These are phyloP conservation scores for Fragaria ananassa DNA, from an alignment of 306 rosid genomes.

Conservation along the genomic window DNA sequence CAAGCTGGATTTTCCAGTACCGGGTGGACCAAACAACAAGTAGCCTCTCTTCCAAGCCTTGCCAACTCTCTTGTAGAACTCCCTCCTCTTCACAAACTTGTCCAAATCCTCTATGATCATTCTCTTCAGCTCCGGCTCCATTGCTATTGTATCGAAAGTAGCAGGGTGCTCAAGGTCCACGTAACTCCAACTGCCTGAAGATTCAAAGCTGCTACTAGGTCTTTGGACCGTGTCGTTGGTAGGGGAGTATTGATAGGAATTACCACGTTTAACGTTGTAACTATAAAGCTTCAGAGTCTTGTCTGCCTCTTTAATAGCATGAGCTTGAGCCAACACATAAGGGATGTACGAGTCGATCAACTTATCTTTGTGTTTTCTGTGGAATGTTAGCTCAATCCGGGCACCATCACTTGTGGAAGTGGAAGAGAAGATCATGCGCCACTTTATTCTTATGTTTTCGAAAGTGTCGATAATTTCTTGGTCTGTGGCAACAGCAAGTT, in stretches of 20 bases:
- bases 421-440: constrained; percentile 14
- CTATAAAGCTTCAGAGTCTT: constrained; percentile 29
- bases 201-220: neutral
- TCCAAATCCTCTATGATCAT: neutral
- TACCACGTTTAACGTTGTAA: neutral
- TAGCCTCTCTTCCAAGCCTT: constrained; percentile 48
- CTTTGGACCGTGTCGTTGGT: neutral
- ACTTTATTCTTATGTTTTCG: constrained; percentile 1
- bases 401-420: neutral
- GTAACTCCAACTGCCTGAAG: constrained; percentile 29
- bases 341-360: constrained; percentile 30
- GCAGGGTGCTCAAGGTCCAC: constrained; percentile 35
- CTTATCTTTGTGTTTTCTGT: constrained; percentile 26
- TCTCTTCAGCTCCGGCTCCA: neutral
- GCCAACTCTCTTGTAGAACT: constrained; percentile 33
- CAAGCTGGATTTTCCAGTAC: constrained; percentile 19
- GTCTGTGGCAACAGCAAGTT: constrained; percentile 14
- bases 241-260: neutral
- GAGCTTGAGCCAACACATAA: constrained; percentile 17
- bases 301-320: constrained; percentile 6
- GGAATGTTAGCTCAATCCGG: constrained; percentile 25
- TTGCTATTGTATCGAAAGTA: constrained; percentile 36
- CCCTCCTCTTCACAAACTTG: neutral
- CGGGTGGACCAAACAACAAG: constrained; percentile 42
- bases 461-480: constrained; percentile 20